Evolutionary conservation across 78 protist genomes (phyloP).

Genomic region (Blattamonas nauphoetae): DNA sequence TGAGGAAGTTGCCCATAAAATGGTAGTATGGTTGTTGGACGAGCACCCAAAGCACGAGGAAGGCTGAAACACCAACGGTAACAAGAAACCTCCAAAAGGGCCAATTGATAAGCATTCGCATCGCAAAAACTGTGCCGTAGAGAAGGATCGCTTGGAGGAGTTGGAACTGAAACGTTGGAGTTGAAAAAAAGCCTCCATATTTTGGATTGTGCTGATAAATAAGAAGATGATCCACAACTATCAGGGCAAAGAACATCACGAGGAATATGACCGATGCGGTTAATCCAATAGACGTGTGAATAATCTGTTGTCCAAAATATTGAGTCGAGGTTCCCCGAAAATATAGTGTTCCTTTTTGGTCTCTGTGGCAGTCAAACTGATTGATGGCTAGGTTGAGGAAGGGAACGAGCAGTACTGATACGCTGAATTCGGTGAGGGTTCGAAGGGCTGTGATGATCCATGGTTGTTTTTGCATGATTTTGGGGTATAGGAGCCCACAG

Average conservation of each 20-base stretch:
- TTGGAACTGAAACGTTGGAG: neutral
- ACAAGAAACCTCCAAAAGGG: neutral
- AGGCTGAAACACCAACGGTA: neutral
- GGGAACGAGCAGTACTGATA: neutral
- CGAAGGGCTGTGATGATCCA: neutral
- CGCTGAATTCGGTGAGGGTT: neutral
- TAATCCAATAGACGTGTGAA: too few relatives aligned
- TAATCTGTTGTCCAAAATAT: too few relatives aligned
- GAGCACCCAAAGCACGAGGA: neutral
- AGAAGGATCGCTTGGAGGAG: neutral
- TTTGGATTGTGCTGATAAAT: neutral
- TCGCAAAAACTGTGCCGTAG: neutral
- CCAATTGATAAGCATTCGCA: neutral
- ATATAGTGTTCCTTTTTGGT: too few relatives aligned
- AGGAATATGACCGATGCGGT: too few relatives aligned
- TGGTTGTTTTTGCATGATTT: neutral
- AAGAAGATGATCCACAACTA: too few relatives aligned
- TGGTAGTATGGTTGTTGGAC: neutral
- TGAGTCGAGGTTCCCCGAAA: too few relatives aligned
- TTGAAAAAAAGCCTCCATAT: neutral
- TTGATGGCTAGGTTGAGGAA: neutral
- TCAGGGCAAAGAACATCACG: too few relatives aligned
- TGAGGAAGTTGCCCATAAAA: neutral
- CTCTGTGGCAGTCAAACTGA: neutral
- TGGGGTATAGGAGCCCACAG: neutral